Percentiles rank a stretch among this genome's conserved stretches.
These are phyloP conservation scores for Boechera stricta DNA, from an alignment of 345 rosid species.

Conservation along the genomic window DNA sequence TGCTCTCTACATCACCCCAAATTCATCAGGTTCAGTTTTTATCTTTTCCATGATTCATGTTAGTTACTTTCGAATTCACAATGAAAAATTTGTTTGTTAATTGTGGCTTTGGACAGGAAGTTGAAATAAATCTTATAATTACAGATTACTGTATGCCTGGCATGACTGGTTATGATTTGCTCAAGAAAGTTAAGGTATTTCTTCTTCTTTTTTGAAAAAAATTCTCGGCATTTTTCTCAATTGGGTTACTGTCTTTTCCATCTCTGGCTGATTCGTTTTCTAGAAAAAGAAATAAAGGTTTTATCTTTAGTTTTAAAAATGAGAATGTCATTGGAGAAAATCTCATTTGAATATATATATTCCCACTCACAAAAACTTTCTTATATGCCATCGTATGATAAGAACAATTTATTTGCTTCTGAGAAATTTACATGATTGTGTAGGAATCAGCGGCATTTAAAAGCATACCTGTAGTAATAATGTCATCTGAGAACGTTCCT, in stretches of 20 bases:
- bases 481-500: constrained; percentile 93
- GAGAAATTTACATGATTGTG: constrained; percentile 24
- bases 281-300: constrained; percentile 34
- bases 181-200: constrained; percentile 76
- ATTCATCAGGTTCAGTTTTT: constrained; percentile 37
- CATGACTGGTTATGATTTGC: constrained; percentile 95
- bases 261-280: constrained; percentile 36
- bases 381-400: constrained; percentile 4
- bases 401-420: constrained; percentile 4
- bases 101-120: constrained; percentile 39
- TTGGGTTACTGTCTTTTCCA: constrained; percentile 40
- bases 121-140: constrained; percentile 74
- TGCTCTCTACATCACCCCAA: constrained; percentile 48
- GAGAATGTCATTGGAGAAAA: constrained; percentile 38
- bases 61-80: neutral
- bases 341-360: constrained; percentile 37
- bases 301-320: neutral
- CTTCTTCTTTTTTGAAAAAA: neutral
- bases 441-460: constrained; percentile 73
- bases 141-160: constrained; percentile 99
- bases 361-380: constrained; percentile 19
- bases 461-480: constrained; percentile 86
- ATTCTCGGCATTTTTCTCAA: neutral
- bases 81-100: neutral
- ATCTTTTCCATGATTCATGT: neutral